A percentile compares a stretch with the other conserved stretches of the same genome.
These are phyloP conservation scores for Paulownia fortunei DNA, from an alignment of 257 asterid species.

Conservation along the genomic window DNA sequence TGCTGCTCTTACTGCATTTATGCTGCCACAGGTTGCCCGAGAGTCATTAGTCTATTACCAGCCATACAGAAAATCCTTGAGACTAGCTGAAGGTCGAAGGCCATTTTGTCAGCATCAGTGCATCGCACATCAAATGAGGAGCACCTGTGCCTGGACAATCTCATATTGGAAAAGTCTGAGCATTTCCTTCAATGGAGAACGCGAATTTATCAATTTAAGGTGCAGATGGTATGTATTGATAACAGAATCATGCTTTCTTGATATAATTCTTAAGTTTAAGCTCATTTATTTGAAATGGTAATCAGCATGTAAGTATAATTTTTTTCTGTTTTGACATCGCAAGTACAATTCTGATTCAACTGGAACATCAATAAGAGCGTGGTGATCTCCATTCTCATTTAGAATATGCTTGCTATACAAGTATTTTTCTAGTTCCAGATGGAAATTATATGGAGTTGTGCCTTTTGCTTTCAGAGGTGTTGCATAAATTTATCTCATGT, in stretches of 20 bases:
- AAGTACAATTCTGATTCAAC: neutral
- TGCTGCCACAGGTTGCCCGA: conserved; percentile 76
- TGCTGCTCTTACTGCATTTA: conserved; percentile 9
- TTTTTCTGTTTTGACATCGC: neutral
- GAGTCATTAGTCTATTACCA: conserved; percentile 63
- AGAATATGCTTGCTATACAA: neutral
- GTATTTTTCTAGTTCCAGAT: neutral
- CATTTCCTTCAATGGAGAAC: neutral
- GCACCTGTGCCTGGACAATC: neutral
- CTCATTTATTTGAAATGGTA: neutral
- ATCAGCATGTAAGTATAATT: neutral
- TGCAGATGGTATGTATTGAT: conserved; percentile 17
- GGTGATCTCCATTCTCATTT: neutral
- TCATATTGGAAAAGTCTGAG: conserved; percentile 15
- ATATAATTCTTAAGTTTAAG: neutral
- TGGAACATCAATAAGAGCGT: neutral
- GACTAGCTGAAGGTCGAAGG: conserved; percentile 29
- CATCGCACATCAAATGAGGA: conserved; percentile 5
- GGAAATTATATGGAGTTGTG: no score
- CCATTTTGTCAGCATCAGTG: neutral
- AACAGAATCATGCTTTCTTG: neutral
- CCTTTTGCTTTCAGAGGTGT: neutral
- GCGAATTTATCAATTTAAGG: neutral
- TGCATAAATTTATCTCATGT: no score
- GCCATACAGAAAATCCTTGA: conserved; percentile 21